Evolutionary conservation across 768 basidiomycete genomes (phyloP).

Genomic region (Boletus eberwhitei): DNA sequence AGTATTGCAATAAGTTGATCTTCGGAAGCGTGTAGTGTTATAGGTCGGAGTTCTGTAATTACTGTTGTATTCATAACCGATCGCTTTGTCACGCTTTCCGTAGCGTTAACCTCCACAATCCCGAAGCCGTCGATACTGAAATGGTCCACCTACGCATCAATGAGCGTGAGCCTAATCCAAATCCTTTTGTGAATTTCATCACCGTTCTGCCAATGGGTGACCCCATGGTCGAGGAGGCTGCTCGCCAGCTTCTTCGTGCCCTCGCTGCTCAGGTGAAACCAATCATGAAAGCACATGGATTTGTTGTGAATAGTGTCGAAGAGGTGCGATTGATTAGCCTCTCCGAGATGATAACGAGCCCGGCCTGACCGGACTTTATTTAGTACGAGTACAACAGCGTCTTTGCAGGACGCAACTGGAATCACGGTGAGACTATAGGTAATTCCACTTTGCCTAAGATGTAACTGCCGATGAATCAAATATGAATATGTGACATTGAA

Average conservation of each 20-base stretch:
- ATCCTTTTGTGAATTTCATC: constrained; percentile 76
- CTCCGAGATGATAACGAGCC: background rate
- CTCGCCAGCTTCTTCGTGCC: constrained; percentile 69
- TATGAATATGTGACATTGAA: background rate
- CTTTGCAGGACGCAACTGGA: constrained; percentile 85
- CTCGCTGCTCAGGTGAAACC: constrained; percentile 82
- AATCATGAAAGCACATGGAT: constrained; percentile 77
- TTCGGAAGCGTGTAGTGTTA: background rate
- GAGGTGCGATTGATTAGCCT: constrained; percentile 48
- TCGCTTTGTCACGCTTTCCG: background rate
- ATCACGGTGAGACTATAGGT: constrained; percentile 78
- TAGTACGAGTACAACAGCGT: constrained; percentile 79
- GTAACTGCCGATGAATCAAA: background rate
- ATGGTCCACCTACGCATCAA: constrained; percentile 77
- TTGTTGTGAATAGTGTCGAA: constrained; percentile 74
- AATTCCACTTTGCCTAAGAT: background rate
- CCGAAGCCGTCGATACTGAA: background rate
- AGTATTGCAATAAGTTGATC: constrained; percentile 22
- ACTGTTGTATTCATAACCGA: background rate
- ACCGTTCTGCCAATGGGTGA: constrained; percentile 47
- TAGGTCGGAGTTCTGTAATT: background rate
- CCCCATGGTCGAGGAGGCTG: constrained; percentile 51
- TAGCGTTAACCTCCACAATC: background rate
- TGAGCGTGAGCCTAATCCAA: constrained; percentile 67
- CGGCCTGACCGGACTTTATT: constrained; percentile 26